Evolutionary conservation across 2,329 filamentous ascomycete species (phyloP), one percentile per base, ranked within the genome.

Genomic region (Penicillium sp.): DNA sequence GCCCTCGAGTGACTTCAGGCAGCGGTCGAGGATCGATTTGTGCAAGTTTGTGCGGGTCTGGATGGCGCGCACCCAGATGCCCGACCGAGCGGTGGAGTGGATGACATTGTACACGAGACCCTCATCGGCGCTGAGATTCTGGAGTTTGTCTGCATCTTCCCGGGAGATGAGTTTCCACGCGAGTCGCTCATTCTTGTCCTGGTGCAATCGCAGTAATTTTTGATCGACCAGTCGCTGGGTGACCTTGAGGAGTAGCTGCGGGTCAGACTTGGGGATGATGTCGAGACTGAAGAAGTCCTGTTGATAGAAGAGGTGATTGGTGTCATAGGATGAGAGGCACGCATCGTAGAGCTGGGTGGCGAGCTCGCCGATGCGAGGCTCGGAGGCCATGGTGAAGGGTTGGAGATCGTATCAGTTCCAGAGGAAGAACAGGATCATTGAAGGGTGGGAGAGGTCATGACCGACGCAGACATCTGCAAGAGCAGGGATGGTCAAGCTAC

Each of bases 1-100:
- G 33, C 79, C 75, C 69, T 95, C 88, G 54, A 98, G 83, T 55
- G 85, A 83, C 74, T 95, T 95, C 60, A 97, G 79, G 25, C 84
- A 84, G 62, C 87, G 86, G 61, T 87, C 88, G 61, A 97, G 80
- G 32, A 88, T 82, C 43, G 86, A 86, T 64, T 92, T 88, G 73
- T 95, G 89, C 68, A 95, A 81, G 70, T 89, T 87, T 49, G 89
- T 85, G 53, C 84, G 83, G 59, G 79, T 80, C 68, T 91, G 88
- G 60, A 98, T 85, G 12, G 84, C 87, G 67, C 89, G 89, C 54
- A 87, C 86, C 93, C 93, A 98, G 64, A 95, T 89, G 53, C 92
- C 93, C 62, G 89, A 87, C 57, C 82, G 81, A 56, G 87, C 88
- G 27, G 88, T 85, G 60, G 88, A 86, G 72, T 97, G 92, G 66